Evolutionary conservation across 2,329 filamentous ascomycete genomes (phyloP), one percentile per base, ranked within the genome.

Genomic region (Bisporella sp.): DNA sequence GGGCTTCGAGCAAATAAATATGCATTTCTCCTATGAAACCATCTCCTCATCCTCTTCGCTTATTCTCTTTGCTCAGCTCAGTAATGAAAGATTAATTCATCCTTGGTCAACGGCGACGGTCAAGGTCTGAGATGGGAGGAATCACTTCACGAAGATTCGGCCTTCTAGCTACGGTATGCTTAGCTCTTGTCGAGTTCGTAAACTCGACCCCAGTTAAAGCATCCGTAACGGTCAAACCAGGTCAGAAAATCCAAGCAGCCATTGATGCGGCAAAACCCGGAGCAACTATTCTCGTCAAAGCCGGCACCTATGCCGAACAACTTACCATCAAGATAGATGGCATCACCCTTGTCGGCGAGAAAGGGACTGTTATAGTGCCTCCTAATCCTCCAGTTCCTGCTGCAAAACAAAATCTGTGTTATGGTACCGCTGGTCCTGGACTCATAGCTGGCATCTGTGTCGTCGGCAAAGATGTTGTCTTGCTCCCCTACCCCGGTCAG

Each of bases 391-490:
- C 53, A 4, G 42, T 42, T 21, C 21, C 41, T 1, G 35, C 35
- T 37, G n/a, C 2, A n/a, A 8, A 37, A 8, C 35, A 37, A 37
- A 70, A 70, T 48, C 41, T 41, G 1, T 70, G 68, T 51, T 61
- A 64, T 7, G 66, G 62, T 6, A 50, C 69, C 1, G 62, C 58
- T 3, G 62, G 65, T 9, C 43, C 48, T 9, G 35, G 35, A 37
- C 8, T n/a, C 35, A 37, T 37, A 8, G 62, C 62, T 7, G 67
- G 68, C 2, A 69, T 71, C 35, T 70, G 68, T n/a, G 53, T 71
- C 28, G 54, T 54, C 5, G 67, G 68, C 5, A 49, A 51, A 6
- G 58, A 59, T 1, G 55, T 70, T 45, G 44, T 60, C 31, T 49
- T 66, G 0, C 55, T 44, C 0, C 28, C 45, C 3, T 69, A 63